Evolutionary conservation across 2,329 filamentous ascomycete genomes (phyloP).

Genomic region (Thelonectria discophora): DNA sequence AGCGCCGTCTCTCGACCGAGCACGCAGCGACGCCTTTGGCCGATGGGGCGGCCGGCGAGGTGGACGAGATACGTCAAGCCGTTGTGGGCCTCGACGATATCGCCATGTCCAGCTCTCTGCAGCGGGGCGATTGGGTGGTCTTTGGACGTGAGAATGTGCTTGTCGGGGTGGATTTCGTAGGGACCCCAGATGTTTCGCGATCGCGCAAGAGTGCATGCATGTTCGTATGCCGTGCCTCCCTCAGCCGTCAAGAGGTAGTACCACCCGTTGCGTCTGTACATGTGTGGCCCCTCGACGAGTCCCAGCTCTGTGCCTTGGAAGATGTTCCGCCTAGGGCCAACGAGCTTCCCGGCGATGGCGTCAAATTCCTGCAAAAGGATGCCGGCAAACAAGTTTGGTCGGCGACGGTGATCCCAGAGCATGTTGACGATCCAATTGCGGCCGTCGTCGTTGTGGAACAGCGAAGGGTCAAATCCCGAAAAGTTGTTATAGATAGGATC

Average conservation of each 20-base stretch:
- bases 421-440: slow-evolving; percentile 67
- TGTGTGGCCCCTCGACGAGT: slow-evolving; percentile 65
- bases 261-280: slow-evolving; percentile 66
- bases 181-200: slow-evolving; percentile 65
- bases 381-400: slow-evolving; percentile 60
- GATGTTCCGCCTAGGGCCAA: slow-evolving; percentile 64
- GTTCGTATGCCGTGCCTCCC: slow-evolving; percentile 68
- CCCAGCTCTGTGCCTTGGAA: slow-evolving; percentile 64
- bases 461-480: slow-evolving; percentile 69
- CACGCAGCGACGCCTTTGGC: slow-evolving; percentile 61
- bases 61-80: slow-evolving; percentile 65
- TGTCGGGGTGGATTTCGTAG: slow-evolving; percentile 67
- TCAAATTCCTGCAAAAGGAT: slow-evolving; percentile 69
- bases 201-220: slow-evolving; percentile 68
- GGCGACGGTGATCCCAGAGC: slow-evolving; percentile 62
- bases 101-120: slow-evolving; percentile 63
- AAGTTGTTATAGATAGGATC: slow-evolving; percentile 68
- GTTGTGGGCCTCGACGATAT: slow-evolving; percentile 63
- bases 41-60: slow-evolving; percentile 60
- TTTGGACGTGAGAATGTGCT: slow-evolving; percentile 65
- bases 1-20: slow-evolving; percentile 65
- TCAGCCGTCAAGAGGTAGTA: slow-evolving; percentile 70
- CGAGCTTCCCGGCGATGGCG: slow-evolving; percentile 55
- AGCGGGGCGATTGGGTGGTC: slow-evolving; percentile 58
- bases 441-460: slow-evolving; percentile 67